Evolutionary conservation across 345 rosid genomes (phyloP).

Genomic region (Salix purpurea): DNA sequence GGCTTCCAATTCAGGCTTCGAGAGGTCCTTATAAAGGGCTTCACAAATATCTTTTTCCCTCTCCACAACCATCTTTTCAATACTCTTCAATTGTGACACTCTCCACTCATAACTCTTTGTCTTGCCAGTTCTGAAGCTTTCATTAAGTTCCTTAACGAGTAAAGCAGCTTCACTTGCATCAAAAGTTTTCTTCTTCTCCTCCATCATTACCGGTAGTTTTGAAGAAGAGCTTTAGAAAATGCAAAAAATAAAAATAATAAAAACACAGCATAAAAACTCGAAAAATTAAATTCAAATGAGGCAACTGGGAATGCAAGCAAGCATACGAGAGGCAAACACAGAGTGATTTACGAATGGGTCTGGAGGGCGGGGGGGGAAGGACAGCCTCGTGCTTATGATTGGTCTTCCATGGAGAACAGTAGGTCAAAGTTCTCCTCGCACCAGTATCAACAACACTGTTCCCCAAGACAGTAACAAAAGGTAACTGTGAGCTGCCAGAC

Average conservation of each 20-base stretch:
- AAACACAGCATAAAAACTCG: not conserved
- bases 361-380: not conserved
- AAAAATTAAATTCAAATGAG: not conserved
- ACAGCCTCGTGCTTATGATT: not conserved
- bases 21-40: conserved; percentile 66
- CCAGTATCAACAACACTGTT: conserved; percentile 7
- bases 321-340: not conserved
- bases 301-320: not conserved
- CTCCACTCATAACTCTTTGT: conserved; percentile 83
- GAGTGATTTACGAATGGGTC: not conserved
- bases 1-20: conserved; percentile 63
- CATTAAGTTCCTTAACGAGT: conserved; percentile 46
- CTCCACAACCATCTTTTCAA: conserved; percentile 60
- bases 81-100: conserved; percentile 52
- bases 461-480: not conserved
- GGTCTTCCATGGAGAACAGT: not conserved
- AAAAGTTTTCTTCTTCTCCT: conserved; percentile 28
- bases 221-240: conserved; percentile 26
- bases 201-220: conserved; percentile 6
- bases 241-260: not conserved
- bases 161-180: conserved; percentile 39
- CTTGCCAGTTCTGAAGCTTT: conserved; percentile 48
- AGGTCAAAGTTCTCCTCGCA: not conserved
- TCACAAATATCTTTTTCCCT: conserved; percentile 49
- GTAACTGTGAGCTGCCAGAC: not conserved